Evolutionary conservation across 192 early-diverging fungal species (phyloP), one percentile per base, ranked within the genome.

Genomic region (Diversispora eburnea): DNA sequence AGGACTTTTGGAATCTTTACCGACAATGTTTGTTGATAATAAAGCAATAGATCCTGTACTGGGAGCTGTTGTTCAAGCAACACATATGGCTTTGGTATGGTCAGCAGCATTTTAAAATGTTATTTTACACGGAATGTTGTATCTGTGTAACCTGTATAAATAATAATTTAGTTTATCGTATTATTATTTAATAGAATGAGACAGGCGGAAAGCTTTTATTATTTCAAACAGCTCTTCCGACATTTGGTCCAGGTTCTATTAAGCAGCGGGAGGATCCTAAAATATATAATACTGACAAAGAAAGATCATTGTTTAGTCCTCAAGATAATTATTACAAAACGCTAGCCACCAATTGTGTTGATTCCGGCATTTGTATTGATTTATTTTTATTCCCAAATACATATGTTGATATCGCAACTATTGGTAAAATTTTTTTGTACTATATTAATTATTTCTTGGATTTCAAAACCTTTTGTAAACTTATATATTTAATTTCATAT

Each of bases 251-350:
- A 3, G 95, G 95, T n/a, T 81, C 85, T 5, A 82, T 99, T 47
- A 93, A 91, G 75, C 86, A 87, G 52, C 89, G 96, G 25, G 95
- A 98, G 72, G 95, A 99, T 72, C 77, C 85, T 19, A 98, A 96
- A 81, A 79, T 95, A 47, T 89, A 95, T 80, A 91, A 91, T 67
- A 92, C 91, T 0, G 96, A 99, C 67, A 95, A 98, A 77, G 97
- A 99, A 79, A 89, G 87, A 61, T 82, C 85, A 4, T 82, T 99
- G 22, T 96, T 91, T 75, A 87, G 86, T 72, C 94, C 97, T 52
- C 92, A 94, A 77, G 92, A 93, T 78, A 82, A 84, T 49, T 93
- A 91, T 76, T 99, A 96, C 85, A 88, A 83, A 46, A 90, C 93
- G 61, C 80, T 94, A 77, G 97, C 86, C 0, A 85, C 91, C 74